Conservation (phyloP, 441 rosid species). For the Euphorbia corollata region DNA sequence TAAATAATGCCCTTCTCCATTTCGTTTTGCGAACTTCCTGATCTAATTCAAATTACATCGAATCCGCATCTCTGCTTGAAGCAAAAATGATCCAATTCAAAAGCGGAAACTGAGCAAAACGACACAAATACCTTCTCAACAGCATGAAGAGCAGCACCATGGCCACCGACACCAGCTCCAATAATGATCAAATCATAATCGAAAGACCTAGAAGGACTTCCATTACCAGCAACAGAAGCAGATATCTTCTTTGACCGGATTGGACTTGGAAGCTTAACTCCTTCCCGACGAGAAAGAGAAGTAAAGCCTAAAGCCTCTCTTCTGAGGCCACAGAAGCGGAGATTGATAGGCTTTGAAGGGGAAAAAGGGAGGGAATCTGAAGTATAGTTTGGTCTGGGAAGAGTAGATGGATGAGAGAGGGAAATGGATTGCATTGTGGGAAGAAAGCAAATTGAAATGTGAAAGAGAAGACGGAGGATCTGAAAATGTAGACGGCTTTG, state of each 20-base stretch:
- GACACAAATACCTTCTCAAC: constrained; percentile 61
- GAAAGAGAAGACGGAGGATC: neutral
- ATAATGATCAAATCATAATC: constrained; percentile 87
- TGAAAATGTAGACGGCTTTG: constrained; percentile 17
- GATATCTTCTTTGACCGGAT: constrained; percentile 22
- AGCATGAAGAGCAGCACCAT: constrained; percentile 94
- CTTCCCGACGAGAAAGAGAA: constrained; percentile 21
- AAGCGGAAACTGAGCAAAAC: neutral
- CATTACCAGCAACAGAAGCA: constrained; percentile 45
- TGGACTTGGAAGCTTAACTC: constrained; percentile 13
- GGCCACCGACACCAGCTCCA: constrained; percentile 99
- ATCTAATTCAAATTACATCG: neutral
- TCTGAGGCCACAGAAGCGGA: constrained; percentile 75
- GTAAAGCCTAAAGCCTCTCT: constrained; percentile 50
- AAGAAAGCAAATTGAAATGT: neutral
- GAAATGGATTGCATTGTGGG: constrained; percentile 55
- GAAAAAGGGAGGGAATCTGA: constrained; percentile 26
- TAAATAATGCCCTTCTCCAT: neutral
- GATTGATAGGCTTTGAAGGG: constrained; percentile 41
- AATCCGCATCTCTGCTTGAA: too few species aligned
- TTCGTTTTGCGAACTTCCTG: neutral
- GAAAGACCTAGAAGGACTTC: constrained; percentile 55
- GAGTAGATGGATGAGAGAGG: constrained; percentile 29
- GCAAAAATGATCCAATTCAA: too few species aligned
- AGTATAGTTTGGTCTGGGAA: constrained; percentile 30